Percentiles rank a stretch among this genome's conserved stretches.
phyloP scores from a whole-genome alignment of 257 asterid species.

The Ilex aquifolium region DNA sequence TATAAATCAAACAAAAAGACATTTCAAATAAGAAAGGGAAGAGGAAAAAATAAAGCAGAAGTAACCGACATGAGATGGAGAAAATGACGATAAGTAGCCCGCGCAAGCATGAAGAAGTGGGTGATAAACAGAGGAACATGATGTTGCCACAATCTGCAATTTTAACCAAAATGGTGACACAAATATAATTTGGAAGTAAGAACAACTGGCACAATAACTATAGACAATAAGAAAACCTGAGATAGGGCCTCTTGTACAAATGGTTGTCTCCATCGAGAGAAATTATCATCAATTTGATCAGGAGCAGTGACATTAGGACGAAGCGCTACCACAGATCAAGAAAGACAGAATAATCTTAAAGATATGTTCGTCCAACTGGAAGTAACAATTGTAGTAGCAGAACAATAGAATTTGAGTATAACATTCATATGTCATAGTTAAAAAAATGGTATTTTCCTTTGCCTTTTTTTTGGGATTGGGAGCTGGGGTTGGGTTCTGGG shows the following conservation, averaged over 20 bases:
- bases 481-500: not conserved
- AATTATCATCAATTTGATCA: slow-evolving; percentile 71
- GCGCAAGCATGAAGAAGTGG: slow-evolving; percentile 90
- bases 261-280: slow-evolving; percentile 86
- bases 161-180: slow-evolving; percentile 20
- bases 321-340: slow-evolving; percentile 60
- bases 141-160: slow-evolving; percentile 83
- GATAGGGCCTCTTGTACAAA: slow-evolving; percentile 71
- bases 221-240: slow-evolving; percentile 47
- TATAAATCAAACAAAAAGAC: not conserved
- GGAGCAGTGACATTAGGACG: slow-evolving; percentile 68
- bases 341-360: not conserved
- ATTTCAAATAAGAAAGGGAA: slow-evolving; percentile 12
- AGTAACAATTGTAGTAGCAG: not conserved
- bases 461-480: not conserved
- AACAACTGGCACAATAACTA: slow-evolving; percentile 8
- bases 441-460: not conserved
- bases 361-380: not conserved
- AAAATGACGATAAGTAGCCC: slow-evolving; percentile 87
- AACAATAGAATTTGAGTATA: not conserved
- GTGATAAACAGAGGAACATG: slow-evolving; percentile 62
- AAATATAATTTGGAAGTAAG: slow-evolving; percentile 7
- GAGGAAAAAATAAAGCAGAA: slow-evolving; percentile 4
- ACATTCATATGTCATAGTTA: not conserved
- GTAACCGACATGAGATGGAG: slow-evolving; percentile 86